Percentiles rank a stretch among this genome's conserved stretches.
Conservation (phyloP, 2,329 filamentous ascomycete genomes). For the Xylaria multiplex region DNA sequence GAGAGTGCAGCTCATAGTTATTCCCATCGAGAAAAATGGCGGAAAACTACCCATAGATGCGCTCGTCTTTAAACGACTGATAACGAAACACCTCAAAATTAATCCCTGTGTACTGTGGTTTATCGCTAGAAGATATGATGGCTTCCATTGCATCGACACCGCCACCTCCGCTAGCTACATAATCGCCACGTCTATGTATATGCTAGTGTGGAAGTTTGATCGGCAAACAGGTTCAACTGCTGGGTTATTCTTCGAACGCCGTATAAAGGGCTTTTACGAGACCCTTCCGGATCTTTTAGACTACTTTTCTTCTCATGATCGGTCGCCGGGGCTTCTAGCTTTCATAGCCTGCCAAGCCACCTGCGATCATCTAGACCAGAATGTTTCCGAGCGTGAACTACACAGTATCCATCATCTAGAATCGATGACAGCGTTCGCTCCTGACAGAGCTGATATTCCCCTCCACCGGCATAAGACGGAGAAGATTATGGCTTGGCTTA, state of each 20-base stretch:
- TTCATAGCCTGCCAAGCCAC: conserved; percentile 5
- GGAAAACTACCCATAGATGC: neutral
- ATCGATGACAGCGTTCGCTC: conserved; percentile 4
- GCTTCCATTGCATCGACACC: conserved; percentile 15
- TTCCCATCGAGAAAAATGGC: neutral
- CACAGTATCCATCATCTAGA: conserved; percentile 3
- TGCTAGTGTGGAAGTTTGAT: conserved; percentile 10
- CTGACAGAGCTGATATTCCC: neutral
- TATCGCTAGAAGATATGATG: conserved; percentile 1
- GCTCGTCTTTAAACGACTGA: neutral
- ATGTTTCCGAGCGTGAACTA: neutral
- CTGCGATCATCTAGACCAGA: neutral
- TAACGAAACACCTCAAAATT: neutral
- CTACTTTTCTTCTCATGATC: neutral
- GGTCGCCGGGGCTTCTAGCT: neutral
- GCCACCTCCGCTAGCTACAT: conserved; percentile 7
- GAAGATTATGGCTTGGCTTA: conserved; percentile 10
- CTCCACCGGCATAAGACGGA: conserved; percentile 5
- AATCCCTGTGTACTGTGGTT: conserved; percentile 15
- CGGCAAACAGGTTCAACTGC: neutral
- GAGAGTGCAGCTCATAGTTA: neutral
- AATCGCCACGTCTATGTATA: conserved; percentile 3
- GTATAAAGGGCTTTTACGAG: neutral
- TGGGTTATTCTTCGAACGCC: conserved; percentile 5
- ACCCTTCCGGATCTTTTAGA: neutral